Evolutionary conservation across 1,139 yeast genomes (phyloP), one percentile per base, ranked within the genome.

Genomic region (Diutina pseudorugosa): DNA sequence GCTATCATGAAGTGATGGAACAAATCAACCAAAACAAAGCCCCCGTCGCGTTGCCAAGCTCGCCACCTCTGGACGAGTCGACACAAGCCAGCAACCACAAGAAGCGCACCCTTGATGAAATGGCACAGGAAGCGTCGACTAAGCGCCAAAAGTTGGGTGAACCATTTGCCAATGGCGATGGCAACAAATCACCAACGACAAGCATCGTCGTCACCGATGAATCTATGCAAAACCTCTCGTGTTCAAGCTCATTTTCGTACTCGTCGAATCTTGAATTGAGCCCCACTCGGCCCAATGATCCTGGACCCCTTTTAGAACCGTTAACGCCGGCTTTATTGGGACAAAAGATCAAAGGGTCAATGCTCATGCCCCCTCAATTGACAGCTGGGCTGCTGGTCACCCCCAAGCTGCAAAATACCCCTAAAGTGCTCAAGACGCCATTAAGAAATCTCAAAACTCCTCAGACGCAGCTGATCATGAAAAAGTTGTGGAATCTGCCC

Each of bases 261-360:
- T 77, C 73, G 58, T 79, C 85, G 23, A 82, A 79, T 60, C 74
- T 82, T 58, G 87, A 82, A 60, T 64, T 82, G 25, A 79, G 84
- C 20, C 88, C 88, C 14, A 62, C 80, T 42, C 71, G 79, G 55
- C 72, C 77, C 8, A 69, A 71, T 59, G 81, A 79, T 62, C 73
- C 86, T 1, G 87, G 87, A 1, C 86, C 87, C 3, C 67, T 82
- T 51, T 67, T 82, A 51, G 84, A 79, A 61, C 84, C 85, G 20
- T 62, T 76, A 42, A 75, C 80, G 19, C 81, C 83, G 5, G 75
- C 30, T 14, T 12, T 43, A 11, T 23, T 43, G 30, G 47, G 47
- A 25, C 25, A 7, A 14, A 43, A 23, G 33, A 14, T 43, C 3
- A 43, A 43, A 16, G 47, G 47, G 11, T 25, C 47, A 7, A 43